phyloP scores from a whole-genome alignment of 441 rosid species.

The Pelargonium australe region DNA sequence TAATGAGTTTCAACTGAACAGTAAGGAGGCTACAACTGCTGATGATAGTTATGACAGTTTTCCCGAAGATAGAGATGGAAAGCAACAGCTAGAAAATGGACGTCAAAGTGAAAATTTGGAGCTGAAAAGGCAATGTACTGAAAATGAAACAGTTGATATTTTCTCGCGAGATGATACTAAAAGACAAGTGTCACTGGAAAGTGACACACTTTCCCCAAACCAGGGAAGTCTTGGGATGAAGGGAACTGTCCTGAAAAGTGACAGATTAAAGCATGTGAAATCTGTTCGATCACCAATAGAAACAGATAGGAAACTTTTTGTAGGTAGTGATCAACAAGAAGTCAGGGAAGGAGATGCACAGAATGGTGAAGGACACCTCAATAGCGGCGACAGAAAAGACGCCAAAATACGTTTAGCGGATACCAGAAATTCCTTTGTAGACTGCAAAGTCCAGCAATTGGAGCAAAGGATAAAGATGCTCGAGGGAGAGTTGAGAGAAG shows the following conservation, averaged over 20 bases:
- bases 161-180: constrained; percentile 35
- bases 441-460: constrained; percentile 58
- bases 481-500: constrained; percentile 88
- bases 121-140: constrained; percentile 30
- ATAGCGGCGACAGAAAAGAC: constrained; percentile 39
- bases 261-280: constrained; percentile 54
- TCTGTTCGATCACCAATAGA: constrained; percentile 73
- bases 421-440: constrained; percentile 34
- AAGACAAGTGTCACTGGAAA: constrained; percentile 43
- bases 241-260: constrained; percentile 33
- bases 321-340: constrained; percentile 28
- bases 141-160: constrained; percentile 29
- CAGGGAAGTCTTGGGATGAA: constrained; percentile 38
- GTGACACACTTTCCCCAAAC: constrained; percentile 45
- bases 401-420: constrained; percentile 46
- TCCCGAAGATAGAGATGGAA: constrained; percentile 24
- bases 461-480: constrained; percentile 67
- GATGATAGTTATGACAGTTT: constrained; percentile 20
- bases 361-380: constrained; percentile 29
- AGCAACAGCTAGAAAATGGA: constrained; percentile 27
- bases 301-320: constrained; percentile 32
- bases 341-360: constrained; percentile 37
- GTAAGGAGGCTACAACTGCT: constrained; percentile 23
- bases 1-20: constrained; percentile 14
- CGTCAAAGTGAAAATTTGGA: constrained; percentile 20